A percentile compares a stretch with the other conserved stretches of the same genome.
These are phyloP conservation scores for Zelonia costaricensis DNA, from an alignment of 208 protist genomes.

Conservation along the genomic window DNA sequence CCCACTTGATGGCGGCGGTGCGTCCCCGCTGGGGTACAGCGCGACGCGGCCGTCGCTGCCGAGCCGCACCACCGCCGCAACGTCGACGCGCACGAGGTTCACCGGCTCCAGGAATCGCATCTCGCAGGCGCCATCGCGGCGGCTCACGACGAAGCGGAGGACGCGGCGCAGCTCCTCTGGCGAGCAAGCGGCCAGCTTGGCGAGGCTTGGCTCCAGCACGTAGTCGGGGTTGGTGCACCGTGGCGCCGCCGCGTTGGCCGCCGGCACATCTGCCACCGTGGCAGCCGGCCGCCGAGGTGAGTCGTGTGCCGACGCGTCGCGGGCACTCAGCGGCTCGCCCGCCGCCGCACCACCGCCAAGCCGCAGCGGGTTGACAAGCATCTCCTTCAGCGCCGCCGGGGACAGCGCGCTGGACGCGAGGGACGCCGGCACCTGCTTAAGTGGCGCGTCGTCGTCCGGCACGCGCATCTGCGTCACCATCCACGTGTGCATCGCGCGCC, in stretches of 20 bases:
- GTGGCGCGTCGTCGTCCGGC: constrained; percentile 21
- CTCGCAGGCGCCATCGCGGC: constrained; percentile 61
- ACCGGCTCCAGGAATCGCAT: constrained; percentile 80
- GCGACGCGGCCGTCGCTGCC: constrained; percentile 55
- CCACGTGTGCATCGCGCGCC: constrained; percentile 31
- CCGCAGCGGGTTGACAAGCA: constrained; percentile 45
- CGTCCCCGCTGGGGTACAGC: constrained; percentile 52
- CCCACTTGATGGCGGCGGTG: constrained; percentile 34
- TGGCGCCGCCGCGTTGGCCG: constrained; percentile 35
- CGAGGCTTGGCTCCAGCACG: constrained; percentile 55
- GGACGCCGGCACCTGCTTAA: constrained; percentile 40
- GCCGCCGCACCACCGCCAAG: constrained; percentile 24
- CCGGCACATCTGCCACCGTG: neutral
- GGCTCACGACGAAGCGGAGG: constrained; percentile 49
- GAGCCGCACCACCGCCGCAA: constrained; percentile 59
- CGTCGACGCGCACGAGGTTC: constrained; percentile 73
- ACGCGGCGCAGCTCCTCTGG: constrained; percentile 60
- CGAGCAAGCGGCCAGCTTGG: constrained; percentile 39
- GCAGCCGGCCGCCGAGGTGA: neutral
- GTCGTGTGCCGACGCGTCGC: constrained; percentile 1
- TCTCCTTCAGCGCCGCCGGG: constrained; percentile 58
- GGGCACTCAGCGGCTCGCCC: neutral
- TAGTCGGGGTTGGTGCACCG: constrained; percentile 66
- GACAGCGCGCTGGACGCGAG: constrained; percentile 55
- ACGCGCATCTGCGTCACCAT: constrained; percentile 28